Evolutionary conservation across 345 rosid species (phyloP), one percentile per base, ranked within the genome.

Genomic region (Mallotus nudiflorus): DNA sequence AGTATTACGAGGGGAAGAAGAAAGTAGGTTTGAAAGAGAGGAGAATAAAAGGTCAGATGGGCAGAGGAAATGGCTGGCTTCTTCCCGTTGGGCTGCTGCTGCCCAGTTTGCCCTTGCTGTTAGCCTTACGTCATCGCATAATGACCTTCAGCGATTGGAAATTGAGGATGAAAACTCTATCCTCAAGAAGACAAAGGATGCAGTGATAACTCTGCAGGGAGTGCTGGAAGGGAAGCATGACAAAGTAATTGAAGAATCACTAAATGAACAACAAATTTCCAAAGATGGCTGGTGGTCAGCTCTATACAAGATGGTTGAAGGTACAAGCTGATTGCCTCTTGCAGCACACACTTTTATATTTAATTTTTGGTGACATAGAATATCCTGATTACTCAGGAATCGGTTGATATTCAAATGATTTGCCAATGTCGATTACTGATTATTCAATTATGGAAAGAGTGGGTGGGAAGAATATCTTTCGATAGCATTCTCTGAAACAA

Each of bases 201-300:
- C 98, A 0, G 94, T 92, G 0, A 60, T 85, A 58, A 92, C 97
- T 22, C 87, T 92, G 66, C 93, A 87, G 78, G 86, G 83, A 31
- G 96, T 95, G 55, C 74, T 95, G 70, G 98, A 90, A 81, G 90
- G 99, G 75, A 92, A 87, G 81, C 98, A 90, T 54, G 85, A 89
- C 67, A 84, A 80, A 73, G 84, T 76, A 72, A 95, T 95, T 11
- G 90, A 85, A 6, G 85, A 84, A 49, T 72, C 94, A 1, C 79
- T 92, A 61, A 64, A 75, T 42, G 79, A 86, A 69, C 65, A 61
- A 49, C 80, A 89, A 60, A 80, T 92, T 52, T 77, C 97, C 33
- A 80, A 74, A 75, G 98, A 90, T 54, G 75, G 97, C 63, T 90
- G 99, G 99, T 95, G 99, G 97, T 91, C 99, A 16, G 76, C 98